Percentiles rank a stretch among this genome's conserved stretches.
phyloP scores from a whole-genome alignment of 2,329 filamentous ascomycete genomes.

The Metarhizium album region DNA sequence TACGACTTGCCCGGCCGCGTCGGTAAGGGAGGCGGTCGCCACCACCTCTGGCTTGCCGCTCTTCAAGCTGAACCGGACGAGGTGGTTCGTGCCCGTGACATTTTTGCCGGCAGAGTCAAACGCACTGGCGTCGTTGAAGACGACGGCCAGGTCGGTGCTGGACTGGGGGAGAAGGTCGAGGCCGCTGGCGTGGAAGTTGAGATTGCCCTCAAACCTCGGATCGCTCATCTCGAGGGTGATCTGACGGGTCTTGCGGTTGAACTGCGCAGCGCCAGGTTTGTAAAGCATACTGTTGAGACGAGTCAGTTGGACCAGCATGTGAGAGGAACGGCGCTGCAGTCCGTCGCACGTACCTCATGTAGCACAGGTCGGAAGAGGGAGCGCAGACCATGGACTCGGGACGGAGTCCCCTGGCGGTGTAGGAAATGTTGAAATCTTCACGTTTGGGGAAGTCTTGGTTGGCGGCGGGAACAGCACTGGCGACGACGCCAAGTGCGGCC shows the following conservation, averaged over 20 bases:
- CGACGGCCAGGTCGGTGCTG: conserved; percentile 22
- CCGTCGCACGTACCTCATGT: no score
- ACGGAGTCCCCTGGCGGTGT: background rate
- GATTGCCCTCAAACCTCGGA: background rate
- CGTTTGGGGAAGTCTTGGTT: no score
- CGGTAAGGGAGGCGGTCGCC: conserved; percentile 6
- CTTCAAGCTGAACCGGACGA: conserved; percentile 24
- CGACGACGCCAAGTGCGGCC: background rate
- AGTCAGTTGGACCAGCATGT: no score
- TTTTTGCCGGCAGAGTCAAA: conserved; percentile 24
- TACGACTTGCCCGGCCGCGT: conserved; percentile 15
- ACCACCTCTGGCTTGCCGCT: conserved; percentile 16
- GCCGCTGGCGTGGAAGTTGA: conserved; percentile 16
- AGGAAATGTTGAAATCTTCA: background rate
- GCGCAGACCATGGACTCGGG: no score
- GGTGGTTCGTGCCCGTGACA: conserved; percentile 24
- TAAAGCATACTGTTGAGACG: background rate
- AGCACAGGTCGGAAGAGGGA: no score
- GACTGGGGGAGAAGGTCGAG: conserved; percentile 16
- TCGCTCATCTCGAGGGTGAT: no score
- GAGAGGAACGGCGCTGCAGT: no score
- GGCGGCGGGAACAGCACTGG: background rate
- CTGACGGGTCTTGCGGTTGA: background rate
- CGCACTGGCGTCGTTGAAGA: conserved; percentile 23
- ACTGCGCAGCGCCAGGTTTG: background rate